Evolutionary conservation across 331 rosid species (phyloP).

Genomic region (Quercus phellos): DNA sequence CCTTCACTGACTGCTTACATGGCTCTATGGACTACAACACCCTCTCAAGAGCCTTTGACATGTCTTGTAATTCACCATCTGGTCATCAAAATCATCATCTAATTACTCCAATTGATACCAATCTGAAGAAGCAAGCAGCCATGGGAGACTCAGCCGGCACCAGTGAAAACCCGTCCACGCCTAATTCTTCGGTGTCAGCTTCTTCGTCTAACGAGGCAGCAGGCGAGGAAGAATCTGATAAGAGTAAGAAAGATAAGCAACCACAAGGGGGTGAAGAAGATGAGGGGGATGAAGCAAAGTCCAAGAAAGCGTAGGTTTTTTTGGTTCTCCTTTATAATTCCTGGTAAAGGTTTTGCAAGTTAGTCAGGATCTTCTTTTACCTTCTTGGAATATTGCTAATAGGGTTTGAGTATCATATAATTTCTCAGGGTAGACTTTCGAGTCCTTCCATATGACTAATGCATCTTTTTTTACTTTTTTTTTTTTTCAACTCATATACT

Average conservation of each 20-base stretch:
- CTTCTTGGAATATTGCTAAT: constrained; percentile 5
- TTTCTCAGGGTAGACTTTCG: background rate
- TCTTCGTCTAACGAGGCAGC: constrained; percentile 68
- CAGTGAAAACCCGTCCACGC: constrained; percentile 39
- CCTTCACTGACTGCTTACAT: constrained; percentile 66
- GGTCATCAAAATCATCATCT: constrained; percentile 39
- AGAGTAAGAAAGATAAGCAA: constrained; percentile 44
- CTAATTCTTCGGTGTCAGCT: constrained; percentile 57
- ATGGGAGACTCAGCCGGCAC: constrained; percentile 26
- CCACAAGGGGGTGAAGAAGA: constrained; percentile 34
- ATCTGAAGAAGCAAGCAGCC: constrained; percentile 24
- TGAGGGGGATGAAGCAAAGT: constrained; percentile 41
- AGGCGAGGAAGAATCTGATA: constrained; percentile 43
- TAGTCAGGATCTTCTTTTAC: background rate
- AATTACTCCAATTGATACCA: constrained; percentile 48
- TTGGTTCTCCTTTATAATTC: background rate
- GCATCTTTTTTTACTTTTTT: background rate
- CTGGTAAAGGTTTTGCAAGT: background rate
- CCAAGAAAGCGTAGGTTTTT: constrained; percentile 72
- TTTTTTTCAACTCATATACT: background rate
- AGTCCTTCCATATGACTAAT: background rate
- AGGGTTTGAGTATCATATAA: constrained; percentile 14
- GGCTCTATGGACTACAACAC: constrained; percentile 71
- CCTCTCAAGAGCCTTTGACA: constrained; percentile 74
- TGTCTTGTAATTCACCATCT: constrained; percentile 41